Evolutionary conservation across 768 basidiomycete species (phyloP), one percentile per base, ranked within the genome.

Genomic region (Lactarius vividus): DNA sequence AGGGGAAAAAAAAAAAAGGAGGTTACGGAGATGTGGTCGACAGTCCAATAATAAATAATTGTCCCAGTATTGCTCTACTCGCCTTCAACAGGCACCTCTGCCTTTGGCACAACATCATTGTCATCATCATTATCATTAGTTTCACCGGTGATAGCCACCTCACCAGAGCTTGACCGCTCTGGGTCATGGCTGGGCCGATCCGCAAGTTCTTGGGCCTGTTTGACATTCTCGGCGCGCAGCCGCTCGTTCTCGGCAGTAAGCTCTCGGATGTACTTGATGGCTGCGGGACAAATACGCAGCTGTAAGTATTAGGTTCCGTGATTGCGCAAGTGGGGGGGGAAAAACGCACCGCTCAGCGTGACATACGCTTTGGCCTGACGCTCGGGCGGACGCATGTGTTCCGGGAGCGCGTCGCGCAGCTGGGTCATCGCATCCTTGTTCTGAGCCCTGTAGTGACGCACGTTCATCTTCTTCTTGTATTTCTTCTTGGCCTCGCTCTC

Each of bases 391-490:
- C 67, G 64, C 63, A 68, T 66, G 20, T 60, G 63, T 33, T 68
- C 67, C 11, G 67, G 67, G 52, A 68, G 64, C 29, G 56, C 67
- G 23, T 68, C 67, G 35, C 67, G 67, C 8, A 68, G 59, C 58
- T 65, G 63, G n/a, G 58, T 64, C 67, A 68, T 65, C 44, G 67
- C 67, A 42, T 68, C 67, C 59, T 68, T 68, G 56, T 64, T 68
- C 58, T 68, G 67, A 2, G 67, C 67, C 37, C 67, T 54, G 37
- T 68, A 68, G 37, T 68, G 67, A 13, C 67, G 64, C 10, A 68
- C 67, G 44, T 68, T 68, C 67, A 68, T 68, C 59, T 65, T 68
- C 37, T 68, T 68, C 58, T 68, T 68, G 55, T 68, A 68, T 23
- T 68, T 68, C 33, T 67, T 67, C 52, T 67, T 67, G 5, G 66